These are phyloP conservation scores for Coffea canephora DNA, from an alignment of 257 asterid species.

Conservation along the genomic window DNA sequence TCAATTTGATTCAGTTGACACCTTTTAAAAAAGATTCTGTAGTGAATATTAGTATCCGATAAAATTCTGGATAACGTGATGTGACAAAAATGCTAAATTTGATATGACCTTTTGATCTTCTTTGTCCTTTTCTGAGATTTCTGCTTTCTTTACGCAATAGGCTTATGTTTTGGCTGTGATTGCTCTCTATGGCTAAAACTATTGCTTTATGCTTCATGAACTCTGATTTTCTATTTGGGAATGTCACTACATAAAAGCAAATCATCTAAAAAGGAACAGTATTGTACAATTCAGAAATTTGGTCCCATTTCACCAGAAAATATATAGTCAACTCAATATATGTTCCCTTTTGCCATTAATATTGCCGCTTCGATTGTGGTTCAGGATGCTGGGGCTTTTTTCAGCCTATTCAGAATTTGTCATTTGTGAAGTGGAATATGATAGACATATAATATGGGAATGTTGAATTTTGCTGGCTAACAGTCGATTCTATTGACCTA, in stretches of 20 bases:
- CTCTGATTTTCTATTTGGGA: neutral
- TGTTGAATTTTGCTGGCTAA: neutral
- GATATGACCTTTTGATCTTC: neutral
- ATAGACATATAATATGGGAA: neutral
- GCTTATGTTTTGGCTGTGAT: neutral
- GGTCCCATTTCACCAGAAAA: neutral
- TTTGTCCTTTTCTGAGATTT: neutral
- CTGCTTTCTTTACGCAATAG: neutral
- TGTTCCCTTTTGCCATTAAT: neutral
- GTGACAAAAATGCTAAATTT: neutral
- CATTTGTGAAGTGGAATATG: neutral
- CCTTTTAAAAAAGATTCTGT: neutral
- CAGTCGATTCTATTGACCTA: neutral
- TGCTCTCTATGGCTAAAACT: neutral
- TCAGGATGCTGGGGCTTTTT: neutral
- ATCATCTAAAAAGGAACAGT: neutral
- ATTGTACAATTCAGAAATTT: neutral
- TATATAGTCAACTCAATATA: too few relatives aligned
- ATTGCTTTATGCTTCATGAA: neutral
- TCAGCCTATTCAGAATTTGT: neutral
- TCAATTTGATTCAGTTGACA: neutral
- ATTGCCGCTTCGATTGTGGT: neutral
- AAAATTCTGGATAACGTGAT: neutral
- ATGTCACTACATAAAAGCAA: neutral
- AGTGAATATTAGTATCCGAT: neutral